phyloP scores from a whole-genome alignment of 2,329 filamentous ascomycete genomes.

The Ophiocordyceps polyrhachis-furcata region DNA sequence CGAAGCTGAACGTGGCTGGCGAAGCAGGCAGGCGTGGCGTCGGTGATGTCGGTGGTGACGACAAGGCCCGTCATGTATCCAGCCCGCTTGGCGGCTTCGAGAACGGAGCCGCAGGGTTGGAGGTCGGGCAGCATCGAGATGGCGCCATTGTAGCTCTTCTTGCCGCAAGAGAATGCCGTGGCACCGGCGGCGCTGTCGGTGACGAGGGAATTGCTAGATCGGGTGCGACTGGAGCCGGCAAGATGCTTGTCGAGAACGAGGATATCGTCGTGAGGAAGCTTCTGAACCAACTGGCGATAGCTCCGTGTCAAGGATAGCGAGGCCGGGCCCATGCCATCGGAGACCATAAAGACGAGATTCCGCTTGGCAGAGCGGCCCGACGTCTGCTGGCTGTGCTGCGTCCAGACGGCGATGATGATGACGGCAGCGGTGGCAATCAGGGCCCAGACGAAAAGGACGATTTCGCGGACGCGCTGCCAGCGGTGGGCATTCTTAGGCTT shows the following conservation, averaged over 20 bases:
- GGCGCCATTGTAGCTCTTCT: constrained; percentile 93
- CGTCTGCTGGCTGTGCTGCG: constrained; percentile 50
- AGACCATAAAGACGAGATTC: constrained; percentile 98
- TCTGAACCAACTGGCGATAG: constrained; percentile 62
- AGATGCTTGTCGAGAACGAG: constrained; percentile 73
- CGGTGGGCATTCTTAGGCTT: constrained; percentile 8
- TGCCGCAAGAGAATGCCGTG: constrained; percentile 82
- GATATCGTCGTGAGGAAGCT: constrained; percentile 54
- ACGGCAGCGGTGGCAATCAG: constrained; percentile 61
- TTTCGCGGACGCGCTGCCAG: constrained; percentile 40
- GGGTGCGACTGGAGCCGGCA: constrained; percentile 75
- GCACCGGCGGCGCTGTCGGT: constrained; percentile 96
- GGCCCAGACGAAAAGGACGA: constrained; percentile 67
- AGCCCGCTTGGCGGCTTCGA: constrained; percentile 82
- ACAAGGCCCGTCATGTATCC: constrained; percentile 89
- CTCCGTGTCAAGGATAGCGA: constrained; percentile 72
- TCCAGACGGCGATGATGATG: constrained; percentile 58
- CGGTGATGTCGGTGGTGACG: constrained; percentile 85
- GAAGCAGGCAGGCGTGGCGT: constrained; percentile 92
- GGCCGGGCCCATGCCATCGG: constrained; percentile 93
- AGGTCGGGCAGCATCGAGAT: constrained; percentile 78
- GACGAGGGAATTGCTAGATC: constrained; percentile 67
- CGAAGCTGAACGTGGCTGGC: constrained; percentile 70
- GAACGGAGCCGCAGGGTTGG: constrained; percentile 71
- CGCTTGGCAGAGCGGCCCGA: constrained; percentile 43